phyloP scores from a whole-genome alignment of 257 asterid species.

The Plantago ovata region DNA sequence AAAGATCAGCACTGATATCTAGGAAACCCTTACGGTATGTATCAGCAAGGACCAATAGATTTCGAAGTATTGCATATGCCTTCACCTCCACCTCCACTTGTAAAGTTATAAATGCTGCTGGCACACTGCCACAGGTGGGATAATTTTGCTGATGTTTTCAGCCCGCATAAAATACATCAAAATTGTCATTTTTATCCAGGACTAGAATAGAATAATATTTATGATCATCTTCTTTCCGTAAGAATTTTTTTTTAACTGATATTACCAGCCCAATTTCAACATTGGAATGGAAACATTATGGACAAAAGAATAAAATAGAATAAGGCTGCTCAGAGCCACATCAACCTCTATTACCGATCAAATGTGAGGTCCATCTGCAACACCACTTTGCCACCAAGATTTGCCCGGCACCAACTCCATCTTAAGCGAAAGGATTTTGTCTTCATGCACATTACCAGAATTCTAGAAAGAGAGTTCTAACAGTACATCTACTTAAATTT shows the following conservation, averaged over 20 bases:
- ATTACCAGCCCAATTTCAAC: background rate
- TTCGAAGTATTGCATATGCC: background rate
- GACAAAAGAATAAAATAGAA: conserved; percentile 26
- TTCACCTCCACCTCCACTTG: background rate
- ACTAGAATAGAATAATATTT: no score
- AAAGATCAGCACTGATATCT: no score
- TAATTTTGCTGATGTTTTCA: no score
- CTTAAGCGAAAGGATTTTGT: conserved; percentile 30
- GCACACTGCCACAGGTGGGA: conserved; percentile 1
- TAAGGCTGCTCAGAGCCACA: conserved; percentile 59
- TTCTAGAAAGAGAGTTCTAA: conserved; percentile 26
- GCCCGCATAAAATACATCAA: no score
- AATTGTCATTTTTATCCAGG: no score
- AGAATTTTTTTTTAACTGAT: background rate
- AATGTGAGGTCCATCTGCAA: conserved; percentile 7
- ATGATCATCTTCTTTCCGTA: no score
- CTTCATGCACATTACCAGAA: conserved; percentile 36
- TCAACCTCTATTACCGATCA: conserved; percentile 50
- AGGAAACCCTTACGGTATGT: no score
- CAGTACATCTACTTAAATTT: conserved; percentile 25
- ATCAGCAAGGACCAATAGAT: no score
- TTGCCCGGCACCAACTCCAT: conserved; percentile 34
- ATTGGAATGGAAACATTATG: conserved; percentile 12
- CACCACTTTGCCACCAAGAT: conserved; percentile 28
- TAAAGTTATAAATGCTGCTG: background rate